These are phyloP conservation scores for Prunella vulgaris DNA, from an alignment of 257 asterid genomes.

Conservation along the genomic window DNA sequence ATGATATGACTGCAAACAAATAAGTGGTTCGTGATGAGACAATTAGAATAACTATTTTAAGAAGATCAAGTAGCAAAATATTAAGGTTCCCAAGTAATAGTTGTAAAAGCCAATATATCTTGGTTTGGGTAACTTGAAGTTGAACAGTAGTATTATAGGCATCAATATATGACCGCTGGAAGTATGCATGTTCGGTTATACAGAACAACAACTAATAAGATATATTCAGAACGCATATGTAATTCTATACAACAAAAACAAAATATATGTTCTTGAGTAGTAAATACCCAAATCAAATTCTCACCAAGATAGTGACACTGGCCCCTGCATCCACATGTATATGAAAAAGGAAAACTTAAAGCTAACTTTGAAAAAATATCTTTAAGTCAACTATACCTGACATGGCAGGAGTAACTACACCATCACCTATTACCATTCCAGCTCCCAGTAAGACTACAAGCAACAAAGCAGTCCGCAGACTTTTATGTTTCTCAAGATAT, in stretches of 20 bases:
- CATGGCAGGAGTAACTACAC: slow-evolving; percentile 76
- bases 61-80: background rate
- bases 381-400: slow-evolving; percentile 43
- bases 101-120: background rate
- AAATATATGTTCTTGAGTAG: no score
- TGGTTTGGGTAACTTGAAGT: background rate
- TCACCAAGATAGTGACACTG: background rate
- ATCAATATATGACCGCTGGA: background rate
- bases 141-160: background rate
- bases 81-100: background rate
- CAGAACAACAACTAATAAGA: background rate
- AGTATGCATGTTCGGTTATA: background rate
- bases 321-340: no score
- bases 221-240: background rate
- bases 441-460: slow-evolving; percentile 84
- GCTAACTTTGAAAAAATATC: slow-evolving; percentile 5
- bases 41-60: background rate
- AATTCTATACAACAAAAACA: background rate
- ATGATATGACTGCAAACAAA: slow-evolving; percentile 46
- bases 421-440: slow-evolving; percentile 88
- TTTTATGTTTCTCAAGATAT: slow-evolving; percentile 80
- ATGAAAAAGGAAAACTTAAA: background rate
- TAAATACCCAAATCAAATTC: background rate
- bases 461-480: slow-evolving; percentile 59
- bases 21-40: background rate